Conservation (phyloP, 306 rosid species). For the Glycyrrhiza uralensis region DNA sequence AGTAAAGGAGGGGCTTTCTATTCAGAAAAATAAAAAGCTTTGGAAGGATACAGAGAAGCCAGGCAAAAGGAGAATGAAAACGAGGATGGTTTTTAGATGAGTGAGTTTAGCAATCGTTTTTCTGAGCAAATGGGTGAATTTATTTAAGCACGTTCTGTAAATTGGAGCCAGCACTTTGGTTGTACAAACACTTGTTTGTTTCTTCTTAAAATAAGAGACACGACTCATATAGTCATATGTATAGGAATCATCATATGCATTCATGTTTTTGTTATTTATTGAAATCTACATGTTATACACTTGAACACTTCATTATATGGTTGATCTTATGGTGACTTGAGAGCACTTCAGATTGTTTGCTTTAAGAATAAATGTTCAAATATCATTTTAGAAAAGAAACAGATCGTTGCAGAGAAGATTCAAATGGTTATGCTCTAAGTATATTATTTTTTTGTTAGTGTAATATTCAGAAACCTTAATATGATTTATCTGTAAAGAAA, state of each 20-base stretch:
- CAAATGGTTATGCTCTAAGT: background rate
- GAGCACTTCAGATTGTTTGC: too few species aligned
- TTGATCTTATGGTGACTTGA: background rate
- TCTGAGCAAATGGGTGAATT: conserved; percentile 9
- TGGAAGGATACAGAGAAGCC: conserved; percentile 21
- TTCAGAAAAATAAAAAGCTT: background rate
- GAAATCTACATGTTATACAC: background rate
- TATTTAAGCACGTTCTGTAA: conserved; percentile 22
- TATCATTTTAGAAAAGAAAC: too few species aligned
- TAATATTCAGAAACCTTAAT: background rate
- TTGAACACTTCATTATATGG: background rate
- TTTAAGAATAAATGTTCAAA: too few species aligned
- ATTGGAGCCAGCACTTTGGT: conserved; percentile 14
- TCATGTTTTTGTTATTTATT: background rate
- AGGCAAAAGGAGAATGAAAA: conserved; percentile 11
- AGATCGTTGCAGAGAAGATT: background rate
- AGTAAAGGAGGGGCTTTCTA: conserved; percentile 1
- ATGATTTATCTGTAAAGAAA: too few species aligned
- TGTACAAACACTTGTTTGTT: background rate
- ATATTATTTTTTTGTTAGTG: background rate
- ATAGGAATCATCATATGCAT: background rate
- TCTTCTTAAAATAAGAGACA: background rate
- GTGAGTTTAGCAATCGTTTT: background rate
- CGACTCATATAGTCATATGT: background rate
- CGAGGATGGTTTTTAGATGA: conserved; percentile 13